Percentiles rank a stretch among this genome's conserved stretches.
These are phyloP conservation scores for Cryptococcus maquisensis DNA, from an alignment of 1,284 basidiomycete genomes.

Conservation along the genomic window DNA sequence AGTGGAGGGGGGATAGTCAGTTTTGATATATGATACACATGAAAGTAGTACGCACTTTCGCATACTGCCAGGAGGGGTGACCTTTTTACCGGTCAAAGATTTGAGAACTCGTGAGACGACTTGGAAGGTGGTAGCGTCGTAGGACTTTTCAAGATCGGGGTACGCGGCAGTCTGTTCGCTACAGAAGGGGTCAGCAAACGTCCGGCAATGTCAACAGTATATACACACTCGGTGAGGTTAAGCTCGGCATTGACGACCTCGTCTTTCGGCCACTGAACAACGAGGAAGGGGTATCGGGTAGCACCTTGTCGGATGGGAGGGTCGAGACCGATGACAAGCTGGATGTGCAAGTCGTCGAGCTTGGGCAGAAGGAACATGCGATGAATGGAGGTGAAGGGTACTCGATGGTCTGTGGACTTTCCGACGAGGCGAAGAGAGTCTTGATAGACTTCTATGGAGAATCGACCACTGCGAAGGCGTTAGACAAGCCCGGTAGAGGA, in stretches of 20 bases:
- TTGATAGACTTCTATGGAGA: constrained; percentile 96
- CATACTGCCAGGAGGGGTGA: constrained; percentile 76
- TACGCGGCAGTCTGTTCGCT: constrained; percentile 51
- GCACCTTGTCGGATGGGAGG: constrained; percentile 97
- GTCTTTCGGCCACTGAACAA: constrained; percentile 94
- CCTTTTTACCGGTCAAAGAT: constrained; percentile 83
- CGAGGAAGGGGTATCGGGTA: constrained; percentile 94
- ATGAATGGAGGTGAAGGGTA: constrained; percentile 84
- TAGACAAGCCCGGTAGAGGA: neutral
- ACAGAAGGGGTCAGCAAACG: neutral
- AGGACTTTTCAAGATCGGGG: constrained; percentile 56
- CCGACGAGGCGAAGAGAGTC: constrained; percentile 90
- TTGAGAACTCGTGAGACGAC: constrained; percentile 95
- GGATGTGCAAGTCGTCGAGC: constrained; percentile 86
- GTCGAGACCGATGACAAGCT: constrained; percentile 87
- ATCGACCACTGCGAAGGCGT: constrained; percentile 65
- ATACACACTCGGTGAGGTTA: constrained; percentile 80
- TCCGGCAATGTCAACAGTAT: neutral
- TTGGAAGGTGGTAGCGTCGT: constrained; percentile 84
- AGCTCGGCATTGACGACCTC: constrained; percentile 96
- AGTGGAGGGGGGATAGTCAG: constrained; percentile 11
- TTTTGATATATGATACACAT: neutral
- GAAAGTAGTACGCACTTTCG: constrained; percentile 58
- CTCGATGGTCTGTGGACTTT: constrained; percentile 99
- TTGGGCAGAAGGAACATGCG: constrained; percentile 91